Conservation (phyloP, 768 basidiomycete species). For the Exidia glandulosa region DNA sequence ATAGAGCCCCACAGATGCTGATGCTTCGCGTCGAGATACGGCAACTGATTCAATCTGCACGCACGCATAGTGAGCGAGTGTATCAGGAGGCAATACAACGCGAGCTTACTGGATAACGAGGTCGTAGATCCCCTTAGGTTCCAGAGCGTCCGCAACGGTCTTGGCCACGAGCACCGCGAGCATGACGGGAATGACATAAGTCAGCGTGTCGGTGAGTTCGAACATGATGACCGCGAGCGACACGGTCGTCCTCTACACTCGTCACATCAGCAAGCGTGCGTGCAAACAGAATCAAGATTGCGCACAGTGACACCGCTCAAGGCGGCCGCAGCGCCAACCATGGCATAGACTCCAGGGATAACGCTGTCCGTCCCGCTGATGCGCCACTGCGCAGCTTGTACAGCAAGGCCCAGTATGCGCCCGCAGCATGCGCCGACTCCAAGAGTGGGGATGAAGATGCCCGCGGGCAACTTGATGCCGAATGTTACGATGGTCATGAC, state of each 20-base stretch:
- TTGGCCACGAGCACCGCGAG: slow-evolving; percentile 75
- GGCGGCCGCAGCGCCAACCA: slow-evolving; percentile 89
- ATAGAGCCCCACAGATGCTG: slow-evolving; percentile 79
- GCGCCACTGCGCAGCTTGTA: slow-evolving; percentile 75
- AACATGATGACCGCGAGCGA: slow-evolving; percentile 95
- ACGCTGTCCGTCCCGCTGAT: slow-evolving; percentile 59
- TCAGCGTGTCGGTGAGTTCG: slow-evolving; percentile 86
- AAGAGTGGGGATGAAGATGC: slow-evolving; percentile 94
- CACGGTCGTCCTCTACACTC: slow-evolving; percentile 65
- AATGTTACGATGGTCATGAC: slow-evolving; percentile 80
- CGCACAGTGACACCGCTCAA: slow-evolving; percentile 91
- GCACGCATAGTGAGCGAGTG: neutral
- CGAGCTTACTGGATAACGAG: slow-evolving; percentile 69
- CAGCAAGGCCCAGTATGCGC: slow-evolving; percentile 66
- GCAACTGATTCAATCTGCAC: slow-evolving; percentile 60
- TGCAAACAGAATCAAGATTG: slow-evolving; percentile 6
- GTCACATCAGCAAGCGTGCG: neutral
- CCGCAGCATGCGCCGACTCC: slow-evolving; percentile 94
- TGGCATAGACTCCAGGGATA: slow-evolving; percentile 84
- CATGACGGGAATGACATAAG: slow-evolving; percentile 88
- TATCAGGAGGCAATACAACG: neutral
- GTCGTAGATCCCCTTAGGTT: slow-evolving; percentile 95
- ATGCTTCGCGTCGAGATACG: slow-evolving; percentile 85
- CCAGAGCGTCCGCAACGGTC: slow-evolving; percentile 77
- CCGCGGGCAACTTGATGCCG: slow-evolving; percentile 83